Conservation (phyloP, 1,139 yeast genomes). For the Groenewaldozyma sp. region DNA sequence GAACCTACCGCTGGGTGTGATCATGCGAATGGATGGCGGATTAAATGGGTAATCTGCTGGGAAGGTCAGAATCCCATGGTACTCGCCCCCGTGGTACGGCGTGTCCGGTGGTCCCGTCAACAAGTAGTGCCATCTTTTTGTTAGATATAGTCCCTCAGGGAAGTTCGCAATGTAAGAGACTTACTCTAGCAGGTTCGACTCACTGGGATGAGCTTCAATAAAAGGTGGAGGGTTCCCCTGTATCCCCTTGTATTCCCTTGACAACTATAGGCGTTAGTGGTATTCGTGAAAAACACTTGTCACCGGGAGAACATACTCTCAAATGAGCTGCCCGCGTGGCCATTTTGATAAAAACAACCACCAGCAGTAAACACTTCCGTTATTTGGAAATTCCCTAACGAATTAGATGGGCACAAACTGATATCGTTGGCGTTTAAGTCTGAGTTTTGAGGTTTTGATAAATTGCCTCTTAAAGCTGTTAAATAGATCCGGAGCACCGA, state of each 20-base stretch:
- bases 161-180: constrained; percentile 29
- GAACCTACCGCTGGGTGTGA: constrained; percentile 80
- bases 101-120: constrained; percentile 82
- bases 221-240: constrained; percentile 73
- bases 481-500: too few species aligned
- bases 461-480: too few species aligned
- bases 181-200: constrained; percentile 58
- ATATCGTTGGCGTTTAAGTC: too few species aligned
- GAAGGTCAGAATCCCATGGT: constrained; percentile 76
- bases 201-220: constrained; percentile 76
- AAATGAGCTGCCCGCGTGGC: constrained; percentile 30
- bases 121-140: constrained; percentile 60
- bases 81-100: constrained; percentile 80
- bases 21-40: constrained; percentile 86
- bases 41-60: constrained; percentile 85
- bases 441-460: too few species aligned
- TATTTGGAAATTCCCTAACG: too few species aligned
- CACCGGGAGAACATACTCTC: constrained; percentile 21
- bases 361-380: not conserved
- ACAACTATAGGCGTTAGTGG: constrained; percentile 30
- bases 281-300: not conserved
- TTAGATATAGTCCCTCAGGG: not conserved
- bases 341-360: constrained; percentile 17
- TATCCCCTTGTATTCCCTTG: constrained; percentile 70
- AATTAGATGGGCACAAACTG: too few species aligned